A percentile compares a stretch with the other conserved stretches of the same genome.
These are phyloP conservation scores for Clonostachys chloroleuca DNA, from an alignment of 2,329 filamentous ascomycete species.

Conservation along the genomic window DNA sequence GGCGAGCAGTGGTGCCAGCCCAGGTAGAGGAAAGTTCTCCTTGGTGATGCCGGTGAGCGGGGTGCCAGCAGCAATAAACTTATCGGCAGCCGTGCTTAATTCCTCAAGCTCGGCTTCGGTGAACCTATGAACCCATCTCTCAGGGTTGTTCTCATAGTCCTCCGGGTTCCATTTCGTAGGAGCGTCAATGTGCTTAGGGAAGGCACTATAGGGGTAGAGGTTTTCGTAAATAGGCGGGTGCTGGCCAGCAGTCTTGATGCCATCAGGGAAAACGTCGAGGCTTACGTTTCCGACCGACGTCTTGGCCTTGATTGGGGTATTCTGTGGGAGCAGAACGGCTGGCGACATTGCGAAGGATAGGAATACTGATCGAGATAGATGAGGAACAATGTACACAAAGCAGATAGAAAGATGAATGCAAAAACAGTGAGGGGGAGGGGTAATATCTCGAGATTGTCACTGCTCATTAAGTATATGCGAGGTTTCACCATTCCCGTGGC, in stretches of 20 bases:
- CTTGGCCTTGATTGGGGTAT: no score
- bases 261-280: conserved; percentile 33
- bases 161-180: conserved; percentile 67
- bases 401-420: no score
- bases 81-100: conserved; percentile 60
- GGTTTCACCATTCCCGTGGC: no score
- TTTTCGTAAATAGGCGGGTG: conserved; percentile 62
- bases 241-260: conserved; percentile 59
- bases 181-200: conserved; percentile 67
- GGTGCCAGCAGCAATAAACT: conserved; percentile 57
- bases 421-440: no score
- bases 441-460: no score
- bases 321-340: no score
- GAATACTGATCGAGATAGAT: no score
- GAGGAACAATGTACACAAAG: no score
- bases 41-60: conserved; percentile 62
- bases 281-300: no score
- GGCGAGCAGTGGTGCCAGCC: no score
- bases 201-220: conserved; percentile 61
- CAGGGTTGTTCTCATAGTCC: conserved; percentile 57
- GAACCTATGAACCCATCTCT: conserved; percentile 71
- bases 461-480: no score
- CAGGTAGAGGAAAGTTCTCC: conserved; percentile 36
- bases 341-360: no score
- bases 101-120: conserved; percentile 61